These are phyloP conservation scores for Chytridiales sp. DNA, from an alignment of 371 early-diverging fungal genomes.

Conservation along the genomic window DNA sequence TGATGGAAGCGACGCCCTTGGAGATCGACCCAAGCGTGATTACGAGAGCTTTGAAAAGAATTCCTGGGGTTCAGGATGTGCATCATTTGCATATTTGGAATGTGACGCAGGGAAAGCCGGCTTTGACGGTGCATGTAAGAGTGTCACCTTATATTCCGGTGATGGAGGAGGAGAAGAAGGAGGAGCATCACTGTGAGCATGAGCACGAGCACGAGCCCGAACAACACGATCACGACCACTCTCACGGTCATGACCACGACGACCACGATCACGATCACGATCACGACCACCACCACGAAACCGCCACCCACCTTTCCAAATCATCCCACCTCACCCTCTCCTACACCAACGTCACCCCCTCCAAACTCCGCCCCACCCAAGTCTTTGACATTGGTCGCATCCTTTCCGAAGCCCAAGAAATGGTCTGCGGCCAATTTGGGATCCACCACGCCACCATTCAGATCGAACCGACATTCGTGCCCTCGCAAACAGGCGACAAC, in stretches of 20 bases:
- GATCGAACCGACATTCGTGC: conserved; percentile 61
- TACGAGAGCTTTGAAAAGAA: conserved; percentile 46
- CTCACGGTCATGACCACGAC: conserved; percentile 13
- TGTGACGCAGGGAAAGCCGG: conserved; percentile 65
- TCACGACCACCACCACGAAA: conserved; percentile 2
- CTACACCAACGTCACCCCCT: conserved; percentile 1
- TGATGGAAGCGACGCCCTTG: conserved; percentile 70
- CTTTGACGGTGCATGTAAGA: conserved; percentile 1
- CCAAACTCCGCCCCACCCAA: conserved; percentile 3
- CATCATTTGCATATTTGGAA: conserved; percentile 78
- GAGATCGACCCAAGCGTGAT: conserved; percentile 65
- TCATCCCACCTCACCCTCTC: conserved; percentile 4
- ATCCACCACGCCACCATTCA: conserved; percentile 76
- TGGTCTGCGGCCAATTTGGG: conserved; percentile 63
- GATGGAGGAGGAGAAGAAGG: too few species aligned
- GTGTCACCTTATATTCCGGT: too few species aligned
- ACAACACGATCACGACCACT: conserved; percentile 2
- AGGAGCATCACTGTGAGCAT: too few species aligned
- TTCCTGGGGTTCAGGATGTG: conserved; percentile 63
- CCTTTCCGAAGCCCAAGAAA: conserved; percentile 57
- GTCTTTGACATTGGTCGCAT: conserved; percentile 50
- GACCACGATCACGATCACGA: conserved; percentile 15
- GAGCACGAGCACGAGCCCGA: conserved; percentile 17
- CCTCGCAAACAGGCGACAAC: too few species aligned
- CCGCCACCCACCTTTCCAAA: conserved; percentile 17